These are phyloP conservation scores for Clonostachys rosea DNA, from an alignment of 2,329 filamentous ascomycete species.

Conservation along the genomic window DNA sequence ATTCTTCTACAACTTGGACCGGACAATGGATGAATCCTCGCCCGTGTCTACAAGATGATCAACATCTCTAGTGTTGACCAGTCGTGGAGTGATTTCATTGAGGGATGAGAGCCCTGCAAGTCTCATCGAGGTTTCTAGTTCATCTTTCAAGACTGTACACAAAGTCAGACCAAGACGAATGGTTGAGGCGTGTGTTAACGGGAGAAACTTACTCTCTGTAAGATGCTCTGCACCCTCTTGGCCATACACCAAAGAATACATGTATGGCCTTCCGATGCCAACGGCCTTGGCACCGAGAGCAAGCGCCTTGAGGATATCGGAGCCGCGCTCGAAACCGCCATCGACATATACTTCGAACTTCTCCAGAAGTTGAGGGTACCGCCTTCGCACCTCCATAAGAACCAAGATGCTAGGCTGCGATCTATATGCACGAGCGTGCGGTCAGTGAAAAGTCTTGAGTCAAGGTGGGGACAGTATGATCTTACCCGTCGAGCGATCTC, in stretches of 20 bases:
- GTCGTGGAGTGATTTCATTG: constrained; percentile 13
- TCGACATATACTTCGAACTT: constrained; percentile 48
- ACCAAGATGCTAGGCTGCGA: constrained; percentile 41
- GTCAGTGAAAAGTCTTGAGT: not conserved
- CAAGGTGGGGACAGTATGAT: constrained; percentile 10
- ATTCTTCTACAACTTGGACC: not conserved
- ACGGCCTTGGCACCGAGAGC: constrained; percentile 49
- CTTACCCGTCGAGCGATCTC: constrained; percentile 43
- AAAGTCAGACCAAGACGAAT: not conserved
- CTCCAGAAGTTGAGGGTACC: constrained; percentile 41
- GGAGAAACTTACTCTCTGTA: constrained; percentile 43
- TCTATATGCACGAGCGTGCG: constrained; percentile 4
- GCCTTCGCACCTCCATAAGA: constrained; percentile 43
- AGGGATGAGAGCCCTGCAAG: constrained; percentile 19
- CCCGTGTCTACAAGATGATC: constrained; percentile 16
- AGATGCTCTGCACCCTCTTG: constrained; percentile 49
- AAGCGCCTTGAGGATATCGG: constrained; percentile 49
- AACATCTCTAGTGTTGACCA: constrained; percentile 22
- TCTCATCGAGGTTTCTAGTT: constrained; percentile 20
- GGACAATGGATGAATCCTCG: not conserved
- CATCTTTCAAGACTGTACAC: constrained; percentile 17
- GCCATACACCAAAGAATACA: constrained; percentile 49
- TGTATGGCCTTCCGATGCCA: constrained; percentile 45
- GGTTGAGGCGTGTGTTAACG: no score
- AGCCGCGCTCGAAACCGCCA: constrained; percentile 46